Percentiles rank a stretch among this genome's conserved stretches.
Evolutionary conservation across 306 rosid species (phyloP).

Genomic region (Sphenostylis stenocarpa): DNA sequence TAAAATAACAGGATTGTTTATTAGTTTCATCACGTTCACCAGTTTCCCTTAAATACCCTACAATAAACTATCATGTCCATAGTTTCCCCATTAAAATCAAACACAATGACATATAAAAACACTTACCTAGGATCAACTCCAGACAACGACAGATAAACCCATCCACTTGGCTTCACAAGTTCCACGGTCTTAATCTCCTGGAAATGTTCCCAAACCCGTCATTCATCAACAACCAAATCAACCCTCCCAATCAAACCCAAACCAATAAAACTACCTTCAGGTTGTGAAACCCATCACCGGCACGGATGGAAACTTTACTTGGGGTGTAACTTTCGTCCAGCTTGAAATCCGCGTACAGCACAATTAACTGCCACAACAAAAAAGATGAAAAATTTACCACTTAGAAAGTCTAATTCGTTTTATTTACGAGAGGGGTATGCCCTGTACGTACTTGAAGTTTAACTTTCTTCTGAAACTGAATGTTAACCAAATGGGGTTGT

Average conservation of each 20-base stretch:
- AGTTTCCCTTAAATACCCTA: not conserved
- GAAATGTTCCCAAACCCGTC: conserved; percentile 30
- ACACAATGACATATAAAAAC: not conserved
- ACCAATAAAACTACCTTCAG: conserved; percentile 54
- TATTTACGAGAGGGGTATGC: not conserved
- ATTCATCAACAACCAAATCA: not conserved
- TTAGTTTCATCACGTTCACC: not conserved
- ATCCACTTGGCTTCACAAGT: conserved; percentile 83
- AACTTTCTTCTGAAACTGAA: conserved; percentile 94
- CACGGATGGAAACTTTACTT: conserved; percentile 74
- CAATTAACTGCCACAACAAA: conserved; percentile 59
- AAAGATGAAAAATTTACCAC: not conserved
- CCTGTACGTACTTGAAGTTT: conserved; percentile 60
- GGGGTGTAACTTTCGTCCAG: conserved; percentile 97
- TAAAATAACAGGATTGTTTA: too few relatives aligned
- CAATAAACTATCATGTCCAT: not conserved
- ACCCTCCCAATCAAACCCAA: not conserved
- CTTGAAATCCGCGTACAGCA: conserved; percentile 87
- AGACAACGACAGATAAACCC: conserved; percentile 83
- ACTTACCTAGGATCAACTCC: conserved; percentile 85
- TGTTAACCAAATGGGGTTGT: conserved; percentile 86
- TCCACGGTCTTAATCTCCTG: conserved; percentile 91
- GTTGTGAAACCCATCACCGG: conserved; percentile 95
- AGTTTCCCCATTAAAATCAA: not conserved
- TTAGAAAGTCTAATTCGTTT: not conserved